These are phyloP conservation scores for Mycena kentingensis DNA, from an alignment of 768 basidiomycete genomes.

Conservation along the genomic window DNA sequence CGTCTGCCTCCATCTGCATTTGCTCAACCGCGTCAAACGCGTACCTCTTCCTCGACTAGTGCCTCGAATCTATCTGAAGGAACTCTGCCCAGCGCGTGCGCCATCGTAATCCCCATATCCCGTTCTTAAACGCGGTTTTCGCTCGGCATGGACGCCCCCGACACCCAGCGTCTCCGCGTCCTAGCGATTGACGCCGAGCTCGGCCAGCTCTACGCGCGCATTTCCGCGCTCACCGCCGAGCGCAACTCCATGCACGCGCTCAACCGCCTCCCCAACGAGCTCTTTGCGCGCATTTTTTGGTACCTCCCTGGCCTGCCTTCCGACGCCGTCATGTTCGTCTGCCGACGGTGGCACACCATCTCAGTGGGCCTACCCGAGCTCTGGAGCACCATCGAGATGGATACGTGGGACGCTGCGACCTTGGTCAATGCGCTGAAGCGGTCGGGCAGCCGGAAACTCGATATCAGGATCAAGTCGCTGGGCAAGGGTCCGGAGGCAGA, in stretches of 20 bases:
- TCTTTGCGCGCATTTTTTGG: background rate
- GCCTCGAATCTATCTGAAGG: too few relatives aligned
- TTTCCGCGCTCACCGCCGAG: background rate
- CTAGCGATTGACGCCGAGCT: background rate
- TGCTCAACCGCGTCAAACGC: too few relatives aligned
- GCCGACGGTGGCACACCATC: background rate
- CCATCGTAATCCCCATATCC: too few relatives aligned
- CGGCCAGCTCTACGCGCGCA: background rate
- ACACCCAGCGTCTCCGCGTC: too few relatives aligned
- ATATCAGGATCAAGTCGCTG: too few relatives aligned
- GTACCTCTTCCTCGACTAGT: too few relatives aligned
- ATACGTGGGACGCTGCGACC: background rate
- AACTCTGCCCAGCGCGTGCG: too few relatives aligned
- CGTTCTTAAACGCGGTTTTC: too few relatives aligned
- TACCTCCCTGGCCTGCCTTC: background rate
- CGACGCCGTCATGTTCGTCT: background rate
- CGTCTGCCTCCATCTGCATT: too few relatives aligned
- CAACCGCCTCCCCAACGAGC: background rate
- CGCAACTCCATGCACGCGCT: background rate
- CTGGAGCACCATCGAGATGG: background rate
- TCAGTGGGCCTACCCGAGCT: background rate
- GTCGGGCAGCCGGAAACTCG: background rate
- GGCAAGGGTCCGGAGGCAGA: too few relatives aligned
- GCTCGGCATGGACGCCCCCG: too few relatives aligned
- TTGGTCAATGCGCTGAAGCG: background rate